These are phyloP conservation scores for Pythium phragmitis DNA, from an alignment of 352 stramenopile species.

Conservation along the genomic window DNA sequence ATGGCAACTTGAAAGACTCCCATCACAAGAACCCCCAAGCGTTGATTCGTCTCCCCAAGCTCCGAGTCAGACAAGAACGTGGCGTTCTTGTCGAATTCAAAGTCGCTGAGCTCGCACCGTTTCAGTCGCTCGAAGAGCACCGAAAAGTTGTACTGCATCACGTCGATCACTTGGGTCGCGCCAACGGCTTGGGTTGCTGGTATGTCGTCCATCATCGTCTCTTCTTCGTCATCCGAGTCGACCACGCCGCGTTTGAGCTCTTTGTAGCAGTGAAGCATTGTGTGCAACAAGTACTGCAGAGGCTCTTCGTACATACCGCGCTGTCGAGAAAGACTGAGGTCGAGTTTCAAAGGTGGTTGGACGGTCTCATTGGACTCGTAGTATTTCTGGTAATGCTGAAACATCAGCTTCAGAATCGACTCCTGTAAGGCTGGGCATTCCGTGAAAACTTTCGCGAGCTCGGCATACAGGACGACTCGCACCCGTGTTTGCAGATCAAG, in stretches of 20 bases:
- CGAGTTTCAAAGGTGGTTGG: conserved; percentile 48
- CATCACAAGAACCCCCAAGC: conserved; percentile 30
- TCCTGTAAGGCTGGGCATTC: conserved; percentile 42
- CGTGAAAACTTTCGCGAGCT: conserved; percentile 41
- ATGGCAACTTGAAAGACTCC: conserved; percentile 41
- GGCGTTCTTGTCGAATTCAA: conserved; percentile 49
- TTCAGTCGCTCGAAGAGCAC: conserved; percentile 49
- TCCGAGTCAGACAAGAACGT: conserved; percentile 32
- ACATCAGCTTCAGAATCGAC: conserved; percentile 49
- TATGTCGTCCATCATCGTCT: conserved; percentile 39
- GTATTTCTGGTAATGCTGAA: conserved; percentile 41
- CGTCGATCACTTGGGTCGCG: conserved; percentile 24
- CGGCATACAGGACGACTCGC: conserved; percentile 44
- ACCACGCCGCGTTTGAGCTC: conserved; percentile 24
- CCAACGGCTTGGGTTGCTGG: conserved; percentile 36
- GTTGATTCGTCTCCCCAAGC: conserved; percentile 35
- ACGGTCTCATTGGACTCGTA: conserved; percentile 50
- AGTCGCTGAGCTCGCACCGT: conserved; percentile 42
- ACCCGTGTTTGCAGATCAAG: conserved; percentile 50
- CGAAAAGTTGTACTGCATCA: conserved; percentile 28
- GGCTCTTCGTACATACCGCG: conserved; percentile 43
- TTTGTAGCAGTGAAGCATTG: conserved; percentile 33
- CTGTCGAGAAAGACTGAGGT: conserved; percentile 34
- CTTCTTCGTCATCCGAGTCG: conserved; percentile 28
- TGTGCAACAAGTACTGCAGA: conserved; percentile 40